A percentile compares a stretch with the other conserved stretches of the same genome.
These are phyloP conservation scores for Vitis rotundifolia DNA, from an alignment of 164 flowering plant genomes.

Conservation along the genomic window DNA sequence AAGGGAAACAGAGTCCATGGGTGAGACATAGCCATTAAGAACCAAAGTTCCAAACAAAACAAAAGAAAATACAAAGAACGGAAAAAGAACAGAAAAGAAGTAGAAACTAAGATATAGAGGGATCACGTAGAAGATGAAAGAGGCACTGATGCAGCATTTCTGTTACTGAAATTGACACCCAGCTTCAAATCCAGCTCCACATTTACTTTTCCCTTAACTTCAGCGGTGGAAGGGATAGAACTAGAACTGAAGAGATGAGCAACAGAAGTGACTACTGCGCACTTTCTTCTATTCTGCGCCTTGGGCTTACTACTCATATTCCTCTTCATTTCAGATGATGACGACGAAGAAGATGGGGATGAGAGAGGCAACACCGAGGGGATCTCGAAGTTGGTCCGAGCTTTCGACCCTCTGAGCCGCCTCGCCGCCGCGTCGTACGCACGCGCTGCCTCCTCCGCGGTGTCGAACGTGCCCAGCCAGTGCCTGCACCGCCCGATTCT, in stretches of 20 bases:
- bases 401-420: constrained; percentile 76
- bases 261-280: constrained; percentile 54
- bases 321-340: constrained; percentile 16
- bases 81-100: too few relatives aligned
- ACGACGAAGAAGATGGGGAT: constrained; percentile 16
- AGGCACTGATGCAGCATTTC: constrained; percentile 5
- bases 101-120: too few relatives aligned
- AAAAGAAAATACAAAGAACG: too few relatives aligned
- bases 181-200: constrained; percentile 51
- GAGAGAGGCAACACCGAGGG: constrained; percentile 35
- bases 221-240: background rate
- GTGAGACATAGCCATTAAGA: too few relatives aligned
- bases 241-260: constrained; percentile 52
- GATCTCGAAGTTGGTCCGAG: constrained; percentile 71
- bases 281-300: constrained; percentile 25
- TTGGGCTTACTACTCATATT: constrained; percentile 4
- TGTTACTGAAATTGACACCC: constrained; percentile 15
- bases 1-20: too few relatives aligned
- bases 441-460: constrained; percentile 91
- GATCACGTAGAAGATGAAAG: background rate
- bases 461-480: constrained; percentile 94
- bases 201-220: constrained; percentile 8
- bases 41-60: too few relatives aligned
- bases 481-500: constrained; percentile 84
- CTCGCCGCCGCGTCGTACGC: constrained; percentile 93